Base-by-base conservation (phyloP, 345 rosid species). In the Eucalyptus curtisii region DNA sequence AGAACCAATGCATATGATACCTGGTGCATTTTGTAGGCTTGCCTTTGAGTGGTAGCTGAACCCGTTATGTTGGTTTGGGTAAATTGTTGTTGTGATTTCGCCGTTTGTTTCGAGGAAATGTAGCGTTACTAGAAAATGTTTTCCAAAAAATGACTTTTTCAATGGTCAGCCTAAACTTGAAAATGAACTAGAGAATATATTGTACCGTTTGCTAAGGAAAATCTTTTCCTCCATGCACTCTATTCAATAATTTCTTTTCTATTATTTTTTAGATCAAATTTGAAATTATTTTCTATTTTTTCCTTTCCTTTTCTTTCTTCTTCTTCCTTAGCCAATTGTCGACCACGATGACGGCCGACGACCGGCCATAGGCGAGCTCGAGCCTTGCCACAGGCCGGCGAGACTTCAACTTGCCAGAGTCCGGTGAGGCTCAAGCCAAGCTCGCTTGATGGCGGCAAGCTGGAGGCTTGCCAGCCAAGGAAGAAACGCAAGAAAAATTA, bases 381-480 rank as follows among this genome's bases (percentile, higher is more conserved):
- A 52, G 10, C 0, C 24, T 52, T 0, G 0, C 55, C 55, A 50
- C 0, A 50, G 0, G 1, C 4, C 0, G 0, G 2, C 8, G 0
- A 16, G 53, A 20, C 53, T 50, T 6, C 0, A 16, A 0, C 2
- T 50, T 50, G 22, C 22, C 0, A n/a, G 4, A 50, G 8, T 50
- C 4, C 1, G 0, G 2, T 0, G 4, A 16, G 8, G 8, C 1
- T 0, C 40, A 37, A 37, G 55, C 4, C 24, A 19, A 19, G 10
- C 55, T 52, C 0, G 10, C 55, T 52, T 0, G 55, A 52, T 0
- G 4, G 24, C 0, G 3, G 2, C 4, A 0, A 52, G 24, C 1
- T 19, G 1, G 55, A 52, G 24, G 24, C 4, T 1, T 3, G 55
- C 55, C 24, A 3, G 1, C 55, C 55, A 19, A 52, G 24, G 55